These are phyloP conservation scores for Niebla homalea DNA, from an alignment of 495 filamentous ascomycete genomes.

Conservation along the genomic window DNA sequence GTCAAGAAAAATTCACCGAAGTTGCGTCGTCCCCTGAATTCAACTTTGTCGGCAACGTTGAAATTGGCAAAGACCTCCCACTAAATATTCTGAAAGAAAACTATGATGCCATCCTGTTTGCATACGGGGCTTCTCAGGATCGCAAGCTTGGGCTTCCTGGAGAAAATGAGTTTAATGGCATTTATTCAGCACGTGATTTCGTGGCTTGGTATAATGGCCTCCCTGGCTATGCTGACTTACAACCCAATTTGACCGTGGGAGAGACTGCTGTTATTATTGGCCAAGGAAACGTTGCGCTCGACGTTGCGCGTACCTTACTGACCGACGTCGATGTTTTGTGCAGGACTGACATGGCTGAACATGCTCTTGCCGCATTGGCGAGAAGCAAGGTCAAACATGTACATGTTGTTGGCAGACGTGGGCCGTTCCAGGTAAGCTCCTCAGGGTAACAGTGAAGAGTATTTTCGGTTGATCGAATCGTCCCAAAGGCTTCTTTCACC, in stretches of 20 bases:
- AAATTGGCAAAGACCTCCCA: slow-evolving; percentile 61
- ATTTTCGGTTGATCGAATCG: slow-evolving; percentile 3
- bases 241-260: slow-evolving; percentile 60
- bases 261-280: slow-evolving; percentile 84
- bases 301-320: slow-evolving; percentile 81
- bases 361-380: slow-evolving; percentile 60
- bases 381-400: slow-evolving; percentile 69
- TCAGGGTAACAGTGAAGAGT: slow-evolving; percentile 5
- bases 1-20: slow-evolving; percentile 81
- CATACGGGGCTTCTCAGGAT: slow-evolving; percentile 83
- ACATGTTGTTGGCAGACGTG: slow-evolving; percentile 71
- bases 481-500: slow-evolving; percentile 65
- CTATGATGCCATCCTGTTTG: slow-evolving; percentile 85
- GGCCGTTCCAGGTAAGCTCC: slow-evolving; percentile 60
- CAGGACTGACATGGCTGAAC: slow-evolving; percentile 76
- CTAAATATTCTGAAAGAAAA: slow-evolving; percentile 58
- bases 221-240: slow-evolving; percentile 65
- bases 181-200: slow-evolving; percentile 84
- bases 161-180: slow-evolving; percentile 55
- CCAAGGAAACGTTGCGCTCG: slow-evolving; percentile 90
- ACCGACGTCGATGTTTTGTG: slow-evolving; percentile 54
- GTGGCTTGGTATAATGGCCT: slow-evolving; percentile 98
- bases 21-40: slow-evolving; percentile 71
- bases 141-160: slow-evolving; percentile 64
- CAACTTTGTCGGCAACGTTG: slow-evolving; percentile 82